These are phyloP conservation scores for Yamadazyma buinensis DNA, from an alignment of 1,139 yeast genomes.

Conservation along the genomic window DNA sequence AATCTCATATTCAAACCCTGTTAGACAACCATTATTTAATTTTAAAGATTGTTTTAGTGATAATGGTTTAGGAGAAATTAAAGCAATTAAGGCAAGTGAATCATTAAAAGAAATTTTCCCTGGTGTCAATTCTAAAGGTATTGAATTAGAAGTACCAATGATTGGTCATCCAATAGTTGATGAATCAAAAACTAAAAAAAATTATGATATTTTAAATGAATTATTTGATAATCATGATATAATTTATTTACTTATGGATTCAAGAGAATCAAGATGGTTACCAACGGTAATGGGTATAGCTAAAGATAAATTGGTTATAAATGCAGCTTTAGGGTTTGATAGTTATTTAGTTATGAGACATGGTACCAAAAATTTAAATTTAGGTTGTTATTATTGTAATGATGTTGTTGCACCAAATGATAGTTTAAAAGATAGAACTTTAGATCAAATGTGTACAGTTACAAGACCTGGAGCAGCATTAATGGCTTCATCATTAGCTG, in stretches of 20 bases:
- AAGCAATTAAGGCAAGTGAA: conserved; percentile 75
- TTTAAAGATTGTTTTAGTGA: conserved; percentile 74
- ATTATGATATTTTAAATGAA: conserved; percentile 47
- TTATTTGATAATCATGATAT: conserved; percentile 72
- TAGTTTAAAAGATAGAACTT: conserved; percentile 74
- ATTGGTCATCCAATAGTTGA: conserved; percentile 80
- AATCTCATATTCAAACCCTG: conserved; percentile 92
- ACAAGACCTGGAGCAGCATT: conserved; percentile 95
- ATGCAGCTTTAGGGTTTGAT: conserved; percentile 95
- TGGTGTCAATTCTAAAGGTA: conserved; percentile 61
- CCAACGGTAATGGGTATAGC: conserved; percentile 81
- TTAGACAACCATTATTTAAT: conserved; percentile 80
- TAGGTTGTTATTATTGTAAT: conserved; percentile 95
- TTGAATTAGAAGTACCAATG: conserved; percentile 81
- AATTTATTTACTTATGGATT: conserved; percentile 80
- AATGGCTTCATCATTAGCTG: conserved; percentile 83
- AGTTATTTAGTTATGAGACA: conserved; percentile 92
- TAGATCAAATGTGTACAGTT: conserved; percentile 98
- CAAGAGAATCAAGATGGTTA: conserved; percentile 93
- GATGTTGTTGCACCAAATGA: conserved; percentile 94
- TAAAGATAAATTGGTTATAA: conserved; percentile 67
- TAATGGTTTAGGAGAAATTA: conserved; percentile 52
- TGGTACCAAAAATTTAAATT: conserved; percentile 49
- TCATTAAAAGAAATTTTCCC: conserved; percentile 75
- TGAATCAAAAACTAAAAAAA: conserved; percentile 44